Evolutionary conservation across 2,329 filamentous ascomycete genomes (phyloP).

Genomic region (Chaetomium sp.): DNA sequence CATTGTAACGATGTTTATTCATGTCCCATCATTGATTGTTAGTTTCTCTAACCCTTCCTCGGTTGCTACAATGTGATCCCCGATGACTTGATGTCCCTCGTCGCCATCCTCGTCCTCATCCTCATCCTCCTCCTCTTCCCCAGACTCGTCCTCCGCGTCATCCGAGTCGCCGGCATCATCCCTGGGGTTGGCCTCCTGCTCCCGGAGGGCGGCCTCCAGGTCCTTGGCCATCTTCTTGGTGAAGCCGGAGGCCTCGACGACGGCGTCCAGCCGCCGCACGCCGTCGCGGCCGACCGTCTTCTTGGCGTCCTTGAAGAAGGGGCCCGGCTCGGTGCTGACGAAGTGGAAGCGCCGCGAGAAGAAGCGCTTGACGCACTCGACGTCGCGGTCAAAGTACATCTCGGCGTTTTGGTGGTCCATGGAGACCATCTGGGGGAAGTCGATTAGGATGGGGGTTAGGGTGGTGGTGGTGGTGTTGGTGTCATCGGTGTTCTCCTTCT

Average conservation of each 20-base stretch:
- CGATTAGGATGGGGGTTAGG: slow-evolving; percentile 83
- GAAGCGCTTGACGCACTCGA: slow-evolving; percentile 92
- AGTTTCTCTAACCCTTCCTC: slow-evolving; percentile 30
- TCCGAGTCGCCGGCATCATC: slow-evolving; percentile 42
- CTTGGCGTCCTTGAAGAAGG: slow-evolving; percentile 81
- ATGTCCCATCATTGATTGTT: slow-evolving; percentile 29
- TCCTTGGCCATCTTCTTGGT: slow-evolving; percentile 97
- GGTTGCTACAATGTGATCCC: slow-evolving; percentile 18
- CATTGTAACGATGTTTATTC: slow-evolving; percentile 16
- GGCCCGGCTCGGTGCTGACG: slow-evolving; percentile 76
- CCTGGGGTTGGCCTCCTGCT: slow-evolving; percentile 59
- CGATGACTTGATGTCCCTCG: slow-evolving; percentile 23
- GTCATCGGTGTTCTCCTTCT: neutral
- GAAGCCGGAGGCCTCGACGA: slow-evolving; percentile 90
- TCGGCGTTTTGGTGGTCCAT: slow-evolving; percentile 92
- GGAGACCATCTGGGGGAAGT: slow-evolving; percentile 98
- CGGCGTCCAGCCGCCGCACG: slow-evolving; percentile 74
- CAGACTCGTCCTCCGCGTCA: slow-evolving; percentile 38
- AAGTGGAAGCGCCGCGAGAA: slow-evolving; percentile 91
- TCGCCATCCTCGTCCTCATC: slow-evolving; percentile 19
- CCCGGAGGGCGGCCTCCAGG: slow-evolving; percentile 84
- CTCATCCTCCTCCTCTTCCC: slow-evolving; percentile 38
- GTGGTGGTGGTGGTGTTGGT: slow-evolving; percentile 43
- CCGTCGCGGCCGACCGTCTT: slow-evolving; percentile 69
- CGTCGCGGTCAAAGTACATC: slow-evolving; percentile 96